Evolutionary conservation across 371 early-diverging fungal species (phyloP).

Genomic region (Umbelopsis sp.): DNA sequence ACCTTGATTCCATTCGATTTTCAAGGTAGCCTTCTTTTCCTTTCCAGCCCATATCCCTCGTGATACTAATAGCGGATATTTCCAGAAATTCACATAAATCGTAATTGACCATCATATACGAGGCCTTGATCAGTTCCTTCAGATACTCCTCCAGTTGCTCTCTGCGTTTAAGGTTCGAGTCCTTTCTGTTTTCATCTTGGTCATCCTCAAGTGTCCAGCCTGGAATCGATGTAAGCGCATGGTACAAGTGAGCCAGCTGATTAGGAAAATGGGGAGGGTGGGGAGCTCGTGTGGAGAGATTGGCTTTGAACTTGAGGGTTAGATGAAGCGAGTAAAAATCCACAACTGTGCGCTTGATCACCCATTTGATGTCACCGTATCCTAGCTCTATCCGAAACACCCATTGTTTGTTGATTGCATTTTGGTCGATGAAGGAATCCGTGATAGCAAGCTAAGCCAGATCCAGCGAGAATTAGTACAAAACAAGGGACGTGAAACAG

Average conservation of each 20-base stretch:
- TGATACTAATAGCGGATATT: conserved; percentile 70
- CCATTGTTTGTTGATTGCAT: conserved; percentile 29
- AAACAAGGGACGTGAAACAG: not conserved
- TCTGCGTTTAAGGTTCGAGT: conserved; percentile 58
- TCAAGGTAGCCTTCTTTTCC: conserved; percentile 82
- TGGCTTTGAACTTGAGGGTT: conserved; percentile 48
- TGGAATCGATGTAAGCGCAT: conserved; percentile 41
- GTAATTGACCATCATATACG: conserved; percentile 57
- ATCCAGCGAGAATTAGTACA: not conserved
- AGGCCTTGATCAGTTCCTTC: conserved; percentile 51
- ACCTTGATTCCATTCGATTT: conserved; percentile 37
- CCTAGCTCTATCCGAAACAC: conserved; percentile 73
- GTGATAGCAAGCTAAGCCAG: conserved; percentile 46
- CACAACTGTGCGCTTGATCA: conserved; percentile 62
- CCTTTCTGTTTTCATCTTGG: conserved; percentile 31
- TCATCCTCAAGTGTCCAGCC: conserved; percentile 35
- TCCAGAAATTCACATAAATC: conserved; percentile 83
- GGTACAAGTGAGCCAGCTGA: conserved; percentile 39
- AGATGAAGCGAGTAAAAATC: conserved; percentile 76
- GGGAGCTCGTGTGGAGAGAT: conserved; percentile 19
- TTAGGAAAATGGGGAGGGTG: conserved; percentile 50
- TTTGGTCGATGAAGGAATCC: conserved; percentile 49
- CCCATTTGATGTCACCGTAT: conserved; percentile 85
- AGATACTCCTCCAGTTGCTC: conserved; percentile 69
- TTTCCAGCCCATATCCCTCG: conserved; percentile 82